Evolutionary conservation across 345 rosid species (phyloP), one percentile per base, ranked within the genome.

Genomic region (Euphorbia peplus): DNA sequence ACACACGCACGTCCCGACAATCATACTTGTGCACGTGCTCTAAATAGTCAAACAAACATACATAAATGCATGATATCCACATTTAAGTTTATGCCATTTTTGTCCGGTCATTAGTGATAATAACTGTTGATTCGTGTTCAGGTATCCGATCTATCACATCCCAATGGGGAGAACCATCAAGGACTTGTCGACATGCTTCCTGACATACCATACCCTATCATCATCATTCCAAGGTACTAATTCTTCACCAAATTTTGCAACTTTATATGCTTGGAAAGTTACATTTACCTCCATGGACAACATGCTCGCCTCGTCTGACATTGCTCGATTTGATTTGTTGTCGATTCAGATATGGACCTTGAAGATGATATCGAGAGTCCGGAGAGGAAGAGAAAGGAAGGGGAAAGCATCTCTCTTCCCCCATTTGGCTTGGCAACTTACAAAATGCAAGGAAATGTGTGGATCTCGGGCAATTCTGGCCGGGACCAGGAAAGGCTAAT

Each of bases 91-190:
- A 4, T 56, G 51, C 28, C 54, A 37, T 29, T 18, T 60, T 8
- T 25, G 14, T 55, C 14, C 30, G 35, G 39, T 50, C 54, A n/a
- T 60, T 11, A 28, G 59, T 7, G 22, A 61, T 52, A 4, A 41
- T 29, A 61, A 21, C 42, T 39, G 6, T 39, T 1, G 42, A 2
- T 51, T 46, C 13, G 51, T 1, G n/a, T 71, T 47, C 78, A 89
- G 96, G 96, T 95, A 95, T 61, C 99, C 99, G 0, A 95, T 95
- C 37, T 95, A 95, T 75, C 99, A 90, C 80, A 95, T 95, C 64
- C 99, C 99, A 18, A 95, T 92, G 99, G 98, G 97, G 71, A 87
- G 95, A 75, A 95, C 98, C 71, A 95, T 95, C 74, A 90, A 86
- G 85, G 99, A 95, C 79, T 76, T 95, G 78, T 92, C 99, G 10